These are phyloP conservation scores for Colletotrichum aenigma DNA, from an alignment of 2,329 filamentous ascomycete genomes.

Conservation along the genomic window DNA sequence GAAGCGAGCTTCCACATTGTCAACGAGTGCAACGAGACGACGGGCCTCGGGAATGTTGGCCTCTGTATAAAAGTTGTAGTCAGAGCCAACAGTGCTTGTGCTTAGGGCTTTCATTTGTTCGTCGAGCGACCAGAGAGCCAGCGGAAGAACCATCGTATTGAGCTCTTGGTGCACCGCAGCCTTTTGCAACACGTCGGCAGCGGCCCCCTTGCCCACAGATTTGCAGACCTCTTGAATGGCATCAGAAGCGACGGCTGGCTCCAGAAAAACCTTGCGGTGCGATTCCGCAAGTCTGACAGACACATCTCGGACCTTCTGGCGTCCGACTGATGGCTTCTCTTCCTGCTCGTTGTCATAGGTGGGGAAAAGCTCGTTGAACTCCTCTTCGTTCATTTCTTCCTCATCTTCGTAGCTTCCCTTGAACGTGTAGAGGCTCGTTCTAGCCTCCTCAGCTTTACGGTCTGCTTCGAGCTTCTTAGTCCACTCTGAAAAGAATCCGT, in stretches of 20 bases:
- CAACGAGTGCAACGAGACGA: constrained; percentile 72
- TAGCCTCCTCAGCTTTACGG: constrained; percentile 74
- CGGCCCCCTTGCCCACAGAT: constrained; percentile 44
- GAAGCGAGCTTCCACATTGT: constrained; percentile 75
- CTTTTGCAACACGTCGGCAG: constrained; percentile 27
- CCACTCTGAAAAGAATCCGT: constrained; percentile 81
- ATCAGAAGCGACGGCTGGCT: constrained; percentile 40
- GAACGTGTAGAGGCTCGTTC: constrained; percentile 82
- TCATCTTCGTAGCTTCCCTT: constrained; percentile 78
- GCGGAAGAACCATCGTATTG: constrained; percentile 66
- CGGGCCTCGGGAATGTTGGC: constrained; percentile 77
- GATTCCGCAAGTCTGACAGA: constrained; percentile 66
- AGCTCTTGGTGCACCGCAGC: constrained; percentile 33
- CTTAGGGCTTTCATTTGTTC: constrained; percentile 56
- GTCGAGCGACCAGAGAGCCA: constrained; percentile 68
- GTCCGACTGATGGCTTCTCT: constrained; percentile 33
- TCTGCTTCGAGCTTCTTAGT: constrained; percentile 77
- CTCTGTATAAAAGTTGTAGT: constrained; percentile 91
- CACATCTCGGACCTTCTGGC: constrained; percentile 53
- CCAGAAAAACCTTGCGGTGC: constrained; percentile 60
- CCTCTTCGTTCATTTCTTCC: constrained; percentile 74
- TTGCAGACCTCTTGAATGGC: constrained; percentile 51
- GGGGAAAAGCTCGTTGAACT: constrained; percentile 84
- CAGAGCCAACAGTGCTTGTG: constrained; percentile 36
- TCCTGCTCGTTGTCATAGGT: constrained; percentile 65